These are phyloP conservation scores for Trichoderma gamsii DNA, from an alignment of 495 filamentous ascomycete genomes.

Conservation along the genomic window DNA sequence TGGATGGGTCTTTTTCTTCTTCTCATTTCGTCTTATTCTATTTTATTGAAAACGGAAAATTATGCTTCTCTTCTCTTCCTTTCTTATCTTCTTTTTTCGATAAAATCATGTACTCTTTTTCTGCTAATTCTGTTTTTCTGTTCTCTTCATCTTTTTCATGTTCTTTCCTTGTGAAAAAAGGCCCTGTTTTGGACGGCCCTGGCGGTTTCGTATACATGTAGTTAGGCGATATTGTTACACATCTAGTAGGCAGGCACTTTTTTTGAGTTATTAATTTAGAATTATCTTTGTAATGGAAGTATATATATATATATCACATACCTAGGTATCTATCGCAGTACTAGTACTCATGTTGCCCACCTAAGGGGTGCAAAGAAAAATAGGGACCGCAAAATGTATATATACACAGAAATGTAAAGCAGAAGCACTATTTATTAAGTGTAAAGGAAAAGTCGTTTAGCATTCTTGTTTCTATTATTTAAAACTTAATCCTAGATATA, in stretches of 20 bases:
- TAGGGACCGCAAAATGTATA: too few species aligned
- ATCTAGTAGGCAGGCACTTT: not conserved
- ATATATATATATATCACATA: not conserved
- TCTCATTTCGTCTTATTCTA: not conserved
- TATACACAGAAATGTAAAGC: too few species aligned
- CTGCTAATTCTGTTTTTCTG: not conserved
- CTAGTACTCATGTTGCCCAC: too few species aligned
- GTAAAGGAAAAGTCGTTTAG: too few species aligned
- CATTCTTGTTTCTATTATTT: too few species aligned
- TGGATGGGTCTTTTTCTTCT: not conserved
- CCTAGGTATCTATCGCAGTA: not conserved
- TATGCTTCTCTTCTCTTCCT: not conserved
- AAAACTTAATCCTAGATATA: too few species aligned
- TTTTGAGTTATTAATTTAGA: not conserved
- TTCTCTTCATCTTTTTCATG: not conserved
- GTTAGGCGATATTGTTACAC: not conserved
- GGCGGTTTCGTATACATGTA: constrained; percentile 9
- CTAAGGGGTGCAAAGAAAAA: too few species aligned
- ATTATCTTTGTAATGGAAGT: not conserved
- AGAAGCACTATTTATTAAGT: too few species aligned
- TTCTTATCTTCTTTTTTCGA: not conserved
- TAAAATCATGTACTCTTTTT: not conserved
- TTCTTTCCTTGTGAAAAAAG: not conserved
- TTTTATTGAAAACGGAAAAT: not conserved
- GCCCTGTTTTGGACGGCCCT: not conserved